Conservation (phyloP, 2,329 filamentous ascomycete genomes). For the Colletotrichum neosansevieriae region DNA sequence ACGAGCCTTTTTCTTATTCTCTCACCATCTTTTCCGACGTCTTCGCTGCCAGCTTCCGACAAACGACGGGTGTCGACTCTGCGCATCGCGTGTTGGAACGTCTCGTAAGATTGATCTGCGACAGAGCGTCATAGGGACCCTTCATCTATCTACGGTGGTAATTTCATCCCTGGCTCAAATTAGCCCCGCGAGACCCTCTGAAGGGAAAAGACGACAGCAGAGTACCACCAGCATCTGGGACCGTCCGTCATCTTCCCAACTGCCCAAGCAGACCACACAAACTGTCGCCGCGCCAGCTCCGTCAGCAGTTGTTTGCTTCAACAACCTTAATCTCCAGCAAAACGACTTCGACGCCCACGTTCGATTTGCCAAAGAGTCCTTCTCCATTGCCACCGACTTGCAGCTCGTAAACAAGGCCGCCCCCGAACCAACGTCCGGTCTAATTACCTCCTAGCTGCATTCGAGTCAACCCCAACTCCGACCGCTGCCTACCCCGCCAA, state of each 20-base stretch:
- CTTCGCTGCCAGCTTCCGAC: background rate
- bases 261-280: conserved; percentile 22
- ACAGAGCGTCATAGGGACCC: conserved; percentile 35
- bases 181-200: conserved; percentile 37
- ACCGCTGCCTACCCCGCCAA: conserved; percentile 37
- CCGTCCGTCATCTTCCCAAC: conserved; percentile 35
- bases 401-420: conserved; percentile 3
- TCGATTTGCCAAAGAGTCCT: background rate
- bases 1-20: background rate
- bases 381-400: background rate
- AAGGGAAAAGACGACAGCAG: conserved; percentile 20
- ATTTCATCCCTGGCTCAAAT: conserved; percentile 30
- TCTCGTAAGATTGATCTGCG: conserved; percentile 18
- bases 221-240: conserved; percentile 11
- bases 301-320: conserved; percentile 25
- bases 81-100: conserved; percentile 17
- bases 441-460: conserved; percentile 16
- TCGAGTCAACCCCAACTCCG: conserved; percentile 20
- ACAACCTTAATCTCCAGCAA: conserved; percentile 1
- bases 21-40: background rate
- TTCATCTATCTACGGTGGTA: conserved; percentile 34
- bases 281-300: conserved; percentile 11
- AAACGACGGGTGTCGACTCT: background rate
- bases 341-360: background rate
- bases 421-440: conserved; percentile 3